Evolutionary conservation across 1,284 basidiomycete species (phyloP).

Genomic region (Schizophyllum amplum): DNA sequence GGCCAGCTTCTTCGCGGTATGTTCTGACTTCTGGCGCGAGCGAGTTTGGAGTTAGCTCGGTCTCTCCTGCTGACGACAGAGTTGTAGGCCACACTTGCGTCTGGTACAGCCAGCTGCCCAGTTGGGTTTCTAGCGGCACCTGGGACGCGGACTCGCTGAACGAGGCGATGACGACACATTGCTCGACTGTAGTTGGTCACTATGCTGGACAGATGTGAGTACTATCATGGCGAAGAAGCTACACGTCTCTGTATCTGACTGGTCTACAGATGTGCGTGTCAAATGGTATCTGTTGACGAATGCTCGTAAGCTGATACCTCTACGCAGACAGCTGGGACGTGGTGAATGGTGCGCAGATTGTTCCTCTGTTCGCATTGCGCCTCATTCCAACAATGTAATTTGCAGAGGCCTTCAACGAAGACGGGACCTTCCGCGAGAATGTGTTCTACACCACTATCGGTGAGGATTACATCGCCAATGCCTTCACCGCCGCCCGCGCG

Average conservation of each 20-base stretch:
- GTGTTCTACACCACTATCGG: slow-evolving; percentile 33
- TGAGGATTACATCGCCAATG: slow-evolving; percentile 27
- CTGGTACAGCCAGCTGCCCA: slow-evolving; percentile 48
- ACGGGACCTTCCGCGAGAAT: slow-evolving; percentile 39
- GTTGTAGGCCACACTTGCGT: slow-evolving; percentile 47
- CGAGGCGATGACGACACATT: slow-evolving; percentile 30
- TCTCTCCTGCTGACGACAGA: too few relatives aligned
- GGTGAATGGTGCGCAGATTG: slow-evolving; percentile 25
- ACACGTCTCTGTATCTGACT: neutral
- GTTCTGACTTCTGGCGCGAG: slow-evolving; percentile 1
- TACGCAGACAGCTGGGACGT: slow-evolving; percentile 26
- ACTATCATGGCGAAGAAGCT: slow-evolving; percentile 1
- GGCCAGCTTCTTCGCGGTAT: slow-evolving; percentile 33
- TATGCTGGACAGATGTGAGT: slow-evolving; percentile 33
- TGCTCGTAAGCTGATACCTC: neutral
- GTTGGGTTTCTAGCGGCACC: slow-evolving; percentile 34
- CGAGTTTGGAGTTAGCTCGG: neutral
- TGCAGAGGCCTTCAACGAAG: slow-evolving; percentile 48
- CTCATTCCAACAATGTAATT: neutral
- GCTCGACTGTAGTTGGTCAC: slow-evolving; percentile 29
- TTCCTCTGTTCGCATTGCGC: slow-evolving; percentile 19
- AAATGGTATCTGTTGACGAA: neutral
- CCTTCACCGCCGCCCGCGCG: slow-evolving; percentile 31
- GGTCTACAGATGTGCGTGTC: slow-evolving; percentile 2
- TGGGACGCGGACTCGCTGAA: slow-evolving; percentile 27